Evolutionary conservation across 2,329 filamentous ascomycete species (phyloP).

Genomic region (Cercospora janseana): DNA sequence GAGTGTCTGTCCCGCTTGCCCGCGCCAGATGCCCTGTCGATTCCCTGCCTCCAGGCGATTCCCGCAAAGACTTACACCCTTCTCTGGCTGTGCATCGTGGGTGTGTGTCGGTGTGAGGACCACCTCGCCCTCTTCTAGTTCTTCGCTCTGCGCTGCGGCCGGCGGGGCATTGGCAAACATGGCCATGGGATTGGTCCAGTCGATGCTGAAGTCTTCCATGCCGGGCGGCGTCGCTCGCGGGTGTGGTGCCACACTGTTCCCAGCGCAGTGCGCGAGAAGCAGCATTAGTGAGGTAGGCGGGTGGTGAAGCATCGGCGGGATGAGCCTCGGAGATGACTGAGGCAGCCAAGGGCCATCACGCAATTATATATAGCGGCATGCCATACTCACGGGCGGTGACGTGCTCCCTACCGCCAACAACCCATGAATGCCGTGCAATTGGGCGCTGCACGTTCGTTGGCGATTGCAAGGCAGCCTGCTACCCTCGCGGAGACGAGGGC

Average conservation of each 20-base stretch:
- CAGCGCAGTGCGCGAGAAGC: neutral
- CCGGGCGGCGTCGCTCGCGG: neutral
- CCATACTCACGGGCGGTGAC: too few species aligned
- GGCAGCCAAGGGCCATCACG: too few species aligned
- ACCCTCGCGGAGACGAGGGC: too few species aligned
- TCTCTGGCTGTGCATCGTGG: constrained; percentile 14
- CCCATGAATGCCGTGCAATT: too few species aligned
- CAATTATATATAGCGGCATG: too few species aligned
- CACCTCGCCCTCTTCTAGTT: constrained; percentile 27
- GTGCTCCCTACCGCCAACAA: too few species aligned
- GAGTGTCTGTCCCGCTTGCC: neutral
- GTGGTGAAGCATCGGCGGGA: too few species aligned
- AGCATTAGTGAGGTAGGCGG: neutral
- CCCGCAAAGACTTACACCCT: constrained; percentile 25
- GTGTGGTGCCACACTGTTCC: neutral
- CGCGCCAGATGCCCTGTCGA: neutral
- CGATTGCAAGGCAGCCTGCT: too few species aligned
- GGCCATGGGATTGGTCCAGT: constrained; percentile 29
- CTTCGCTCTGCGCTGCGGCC: constrained; percentile 14
- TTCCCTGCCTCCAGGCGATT: too few species aligned
- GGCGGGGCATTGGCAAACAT: constrained; percentile 17
- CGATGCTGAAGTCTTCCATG: constrained; percentile 21
- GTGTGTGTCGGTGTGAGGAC: too few species aligned
- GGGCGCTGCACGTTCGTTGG: too few species aligned
- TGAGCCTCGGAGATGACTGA: too few species aligned